Conservation (phyloP, 192 early-diverging fungal genomes). For the Linderina pennispora region DNA sequence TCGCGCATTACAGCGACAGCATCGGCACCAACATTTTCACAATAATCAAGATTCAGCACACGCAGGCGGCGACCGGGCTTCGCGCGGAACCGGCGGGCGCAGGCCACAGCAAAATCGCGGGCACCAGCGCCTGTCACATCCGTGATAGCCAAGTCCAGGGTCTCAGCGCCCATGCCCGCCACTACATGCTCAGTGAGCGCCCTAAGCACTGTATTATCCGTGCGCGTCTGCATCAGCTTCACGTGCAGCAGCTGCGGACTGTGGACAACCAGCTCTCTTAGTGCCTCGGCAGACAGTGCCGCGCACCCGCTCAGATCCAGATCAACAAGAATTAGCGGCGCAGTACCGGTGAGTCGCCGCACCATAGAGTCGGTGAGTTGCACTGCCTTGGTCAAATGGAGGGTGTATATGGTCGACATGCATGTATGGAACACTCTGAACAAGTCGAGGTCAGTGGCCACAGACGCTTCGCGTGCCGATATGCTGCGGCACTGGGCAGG, state of each 20-base stretch:
- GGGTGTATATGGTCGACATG: constrained; percentile 11
- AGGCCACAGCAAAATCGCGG: constrained; percentile 34
- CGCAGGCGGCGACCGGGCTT: constrained; percentile 5
- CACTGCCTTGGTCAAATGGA: constrained; percentile 19
- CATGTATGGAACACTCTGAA: constrained; percentile 2
- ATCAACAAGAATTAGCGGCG: constrained; percentile 9
- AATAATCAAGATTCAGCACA: constrained; percentile 33
- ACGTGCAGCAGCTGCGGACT: constrained; percentile 23
- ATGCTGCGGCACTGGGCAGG: constrained; percentile 7
- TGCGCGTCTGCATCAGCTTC: constrained; percentile 23
- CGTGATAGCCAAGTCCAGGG: constrained; percentile 21
- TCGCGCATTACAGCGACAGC: constrained; percentile 30
- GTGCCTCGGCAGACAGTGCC: constrained; percentile 5
- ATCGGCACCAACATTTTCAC: constrained; percentile 19
- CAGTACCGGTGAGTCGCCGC: background rate
- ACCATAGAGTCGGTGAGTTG: background rate
- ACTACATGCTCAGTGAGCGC: constrained; percentile 11
- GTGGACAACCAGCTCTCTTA: constrained; percentile 8
- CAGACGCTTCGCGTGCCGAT: constrained; percentile 20
- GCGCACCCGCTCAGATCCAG: constrained; percentile 35
- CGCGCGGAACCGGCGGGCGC: constrained; percentile 15
- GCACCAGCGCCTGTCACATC: constrained; percentile 26
- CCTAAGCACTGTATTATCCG: constrained; percentile 22
- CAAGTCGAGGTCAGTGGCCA: background rate
- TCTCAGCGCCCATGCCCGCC: constrained; percentile 9